Base-by-base conservation (phyloP, 1,139 yeast genomes). In the Yamadazyma songkhlaensis region DNA sequence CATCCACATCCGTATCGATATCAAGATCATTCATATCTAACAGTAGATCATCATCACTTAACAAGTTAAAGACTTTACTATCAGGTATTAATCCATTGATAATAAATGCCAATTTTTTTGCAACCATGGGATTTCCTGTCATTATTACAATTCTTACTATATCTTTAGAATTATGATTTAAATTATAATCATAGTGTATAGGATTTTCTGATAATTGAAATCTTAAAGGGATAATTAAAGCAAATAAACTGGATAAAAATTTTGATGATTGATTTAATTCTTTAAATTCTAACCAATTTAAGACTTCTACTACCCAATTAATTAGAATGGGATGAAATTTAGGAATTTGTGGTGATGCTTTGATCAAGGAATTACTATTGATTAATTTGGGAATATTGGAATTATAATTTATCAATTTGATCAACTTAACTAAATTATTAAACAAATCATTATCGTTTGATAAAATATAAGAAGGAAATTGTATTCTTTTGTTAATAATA, bases 61-160 rank as follows among this genome's bases (percentile, higher is more conserved):
- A 30, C 25, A 45, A 32, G n/a, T 40, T 23, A 29, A 24, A 41
- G n/a, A 46, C 39, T 23, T 47, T 43, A 25, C 41, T 40, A 44
- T 56, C 56, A 1, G 74, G 70, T 7, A 74, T 55, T 26, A 78
- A 47, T 0, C 79, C 84, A 40, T 77, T 69, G 11, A 79, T 47
- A 8, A 79, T 74, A 41, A 77, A 79, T 0, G 79, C 59, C 40
- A 79, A 57, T 50, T 77, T 78, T 47, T 78, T 79, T 0, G 84
- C 83, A 8, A 79, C 81, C 22, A 73, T 73, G 15, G 81, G 78
- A 47, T 79, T 79, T 6, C 80, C 77, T 0, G 84, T 78, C 74
- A 77, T 68, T 4, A 79, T 62, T 3, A 78, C 79, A 0, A 79
- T 62, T 37, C 84, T 62, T 4, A 76, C 62, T 3, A 67, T 52